Base-by-base conservation (phyloP, 164 flowering plant species). In the Buxus sempervirens region DNA sequence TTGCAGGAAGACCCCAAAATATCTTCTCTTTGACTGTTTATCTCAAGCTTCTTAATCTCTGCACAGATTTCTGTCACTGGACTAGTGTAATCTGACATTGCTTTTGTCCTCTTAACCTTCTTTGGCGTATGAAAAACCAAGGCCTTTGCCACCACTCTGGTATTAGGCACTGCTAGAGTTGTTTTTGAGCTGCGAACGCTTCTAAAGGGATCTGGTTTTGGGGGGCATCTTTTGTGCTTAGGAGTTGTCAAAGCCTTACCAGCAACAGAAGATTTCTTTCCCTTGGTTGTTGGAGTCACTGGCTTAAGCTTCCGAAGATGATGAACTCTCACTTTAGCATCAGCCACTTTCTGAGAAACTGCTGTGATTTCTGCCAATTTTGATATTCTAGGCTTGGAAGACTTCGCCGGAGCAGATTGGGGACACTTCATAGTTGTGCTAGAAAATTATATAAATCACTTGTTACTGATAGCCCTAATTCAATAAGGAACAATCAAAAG, bases 221-320 rank as follows among this genome's bases (percentile, higher is more conserved):
- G 70, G 28, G 58, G 24, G 45, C 65, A 51, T 60, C 77, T 86
- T 60, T 77, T 80, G 76, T 79, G 71, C 73, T 90, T 80, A 8
- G 96, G 96, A 76, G 94, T 89, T 15, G 95, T 89, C 73, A 90
- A 76, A 53, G 86, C 85, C 82, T 87, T 89, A 10, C 80, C 72
- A 59, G 74, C 76, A 59, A 70, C 73, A 28, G 73, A 64, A 45
- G 76, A 25, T 69, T 76, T 77, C 73, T 75, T 89, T 59, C 69
- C 72, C 78, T 78, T 86, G 7, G 64, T 66, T 25, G 79, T 81
- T 63, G 89, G 90, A 54, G 51, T 45, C 12, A 88, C 87, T 32
- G 83, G 70, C 56, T 32, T 65, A 15, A 63, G n/a, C 77, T 79
- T 84, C 23, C 77, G 54, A 71, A 74, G 49, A 38, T 77, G 76